Base-by-base conservation (phyloP, 805 yeast species). In the Wickerhamiella spandovensis region DNA sequence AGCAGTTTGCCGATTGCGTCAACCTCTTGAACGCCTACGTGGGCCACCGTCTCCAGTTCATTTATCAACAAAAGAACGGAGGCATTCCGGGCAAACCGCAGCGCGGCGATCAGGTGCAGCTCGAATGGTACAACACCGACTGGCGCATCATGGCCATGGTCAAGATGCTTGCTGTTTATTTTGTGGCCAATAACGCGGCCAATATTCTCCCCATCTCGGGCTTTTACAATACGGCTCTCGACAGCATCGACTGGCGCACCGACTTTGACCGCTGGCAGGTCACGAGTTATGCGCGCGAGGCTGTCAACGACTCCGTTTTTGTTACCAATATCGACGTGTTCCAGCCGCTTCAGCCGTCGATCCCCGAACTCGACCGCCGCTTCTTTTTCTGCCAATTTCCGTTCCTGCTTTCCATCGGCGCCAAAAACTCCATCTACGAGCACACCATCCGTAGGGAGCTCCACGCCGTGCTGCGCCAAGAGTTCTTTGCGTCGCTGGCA, bases 231-330 rank as follows among this genome's bases (percentile, higher is more conserved):
- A 74, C 83, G 5, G 69, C 88, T 66, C 82, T 84, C 2, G 97
- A 90, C 63, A 84, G 73, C 62, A 79, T 86, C 22, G 84, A 84
- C 58, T 72, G 84, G 32, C 78, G 73, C 51, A 75, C 78, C 49
- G 98, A 90, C 64, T 92, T 83, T 66, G 94, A 85, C 57, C 71
- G 76, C 0, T 90, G 97, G 97, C 84, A 81, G 54, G 38, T 56
- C 44, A 24, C 48, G 30, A 7, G 28, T 46, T 18, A 39, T 20
- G 48, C 51, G 24, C 44, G 38, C 22, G 47, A 35, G 23, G 24
- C 15, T 12, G 20, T n/a, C 12, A n/a, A 35, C 20, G 20, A 35
- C 6, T 20, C 7, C 12, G n/a, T 20, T 23, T 20, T 21, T 39
- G 41, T 41, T 15, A 38, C 44, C 42, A 17, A 39, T 17, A 30